These are phyloP conservation scores for Symbiodinium pilosum DNA, from an alignment of 73 alveolate species.

Conservation along the genomic window DNA sequence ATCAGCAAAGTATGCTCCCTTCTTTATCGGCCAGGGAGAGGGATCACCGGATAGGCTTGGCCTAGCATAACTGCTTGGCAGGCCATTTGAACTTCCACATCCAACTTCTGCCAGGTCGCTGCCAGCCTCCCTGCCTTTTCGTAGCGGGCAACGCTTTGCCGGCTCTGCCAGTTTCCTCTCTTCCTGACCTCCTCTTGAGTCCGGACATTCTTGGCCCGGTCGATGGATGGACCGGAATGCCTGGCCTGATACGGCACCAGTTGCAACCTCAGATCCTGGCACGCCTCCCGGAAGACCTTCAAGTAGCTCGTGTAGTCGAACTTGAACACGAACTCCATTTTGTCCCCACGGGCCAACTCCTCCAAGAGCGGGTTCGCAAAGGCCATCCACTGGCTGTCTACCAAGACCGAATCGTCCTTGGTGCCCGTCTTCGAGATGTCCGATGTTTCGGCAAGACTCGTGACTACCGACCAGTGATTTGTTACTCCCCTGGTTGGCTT, in stretches of 20 bases:
- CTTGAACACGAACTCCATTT: not conserved
- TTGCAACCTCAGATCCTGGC: not conserved
- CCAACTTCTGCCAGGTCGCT: constrained; percentile 8
- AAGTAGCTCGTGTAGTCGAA: not conserved
- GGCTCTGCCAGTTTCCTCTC: constrained; percentile 24
- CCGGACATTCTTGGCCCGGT: not conserved
- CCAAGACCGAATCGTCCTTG: not conserved
- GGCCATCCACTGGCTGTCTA: not conserved
- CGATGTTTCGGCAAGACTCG: not conserved
- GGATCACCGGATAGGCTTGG: no score
- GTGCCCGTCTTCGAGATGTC: not conserved
- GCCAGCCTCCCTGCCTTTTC: constrained; percentile 60
- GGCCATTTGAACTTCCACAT: not conserved
- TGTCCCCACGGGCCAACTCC: not conserved
- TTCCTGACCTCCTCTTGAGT: constrained; percentile 15
- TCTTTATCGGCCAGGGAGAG: not conserved
- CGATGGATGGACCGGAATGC: not conserved
- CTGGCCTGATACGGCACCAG: constrained; percentile 22
- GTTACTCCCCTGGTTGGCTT: not conserved
- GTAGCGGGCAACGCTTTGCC: constrained; percentile 6
- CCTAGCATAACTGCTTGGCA: constrained; percentile 29
- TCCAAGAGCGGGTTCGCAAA: not conserved
- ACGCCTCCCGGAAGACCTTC: not conserved
- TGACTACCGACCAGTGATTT: not conserved
- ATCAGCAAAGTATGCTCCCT: not conserved